Evolutionary conservation across 1,139 yeast species (phyloP), one percentile per base, ranked within the genome.

Genomic region (Protomyces lactucae-debilis): DNA sequence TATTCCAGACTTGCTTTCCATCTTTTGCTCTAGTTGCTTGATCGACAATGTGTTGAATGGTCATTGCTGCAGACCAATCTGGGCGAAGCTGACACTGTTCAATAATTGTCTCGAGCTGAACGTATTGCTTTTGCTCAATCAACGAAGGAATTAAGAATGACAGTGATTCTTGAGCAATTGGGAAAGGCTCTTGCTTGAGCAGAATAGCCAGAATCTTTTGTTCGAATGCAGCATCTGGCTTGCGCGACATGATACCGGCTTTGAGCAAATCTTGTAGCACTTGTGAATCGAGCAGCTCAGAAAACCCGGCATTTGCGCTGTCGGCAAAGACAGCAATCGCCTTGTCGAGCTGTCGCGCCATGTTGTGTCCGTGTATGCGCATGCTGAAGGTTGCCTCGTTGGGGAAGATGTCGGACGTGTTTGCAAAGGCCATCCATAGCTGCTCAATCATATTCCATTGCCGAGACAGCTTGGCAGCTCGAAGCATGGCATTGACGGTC

Each of bases 231-330:
- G 53, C 45, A 36, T 59, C 57, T 4, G 57, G 16, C 21, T 51
- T 25, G 21, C 18, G 16, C 14, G 39, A 21, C 4, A 10, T 14
- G 52, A 59, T 52, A 12, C 52, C 63, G 37, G 63, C 56, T 6
- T 51, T 55, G 14, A 59, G 37, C 10, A 59, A 52, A 1, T 51
- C 40, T 23, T 52, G 57, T 21, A 59, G 43, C 18, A 57, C 63
- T 32, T 40, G 43, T 6, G 63, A 43, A 52, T 59, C 63, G 48
- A 59, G 53, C 63, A 59, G 40, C 14, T 59, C 57, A 2, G 63
- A 35, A 43, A 39, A 59, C 23, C 63, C 63, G 12, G 63, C 52
- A 6, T 28, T 40, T 35, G 52, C 25, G 37, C 57, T 40, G 18
- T n/a, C 57, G 45, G 28, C 57, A 32, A 59, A 59, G 45, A 59